Evolutionary conservation across 768 basidiomycete species (phyloP).

Genomic region (Russula virescens): DNA sequence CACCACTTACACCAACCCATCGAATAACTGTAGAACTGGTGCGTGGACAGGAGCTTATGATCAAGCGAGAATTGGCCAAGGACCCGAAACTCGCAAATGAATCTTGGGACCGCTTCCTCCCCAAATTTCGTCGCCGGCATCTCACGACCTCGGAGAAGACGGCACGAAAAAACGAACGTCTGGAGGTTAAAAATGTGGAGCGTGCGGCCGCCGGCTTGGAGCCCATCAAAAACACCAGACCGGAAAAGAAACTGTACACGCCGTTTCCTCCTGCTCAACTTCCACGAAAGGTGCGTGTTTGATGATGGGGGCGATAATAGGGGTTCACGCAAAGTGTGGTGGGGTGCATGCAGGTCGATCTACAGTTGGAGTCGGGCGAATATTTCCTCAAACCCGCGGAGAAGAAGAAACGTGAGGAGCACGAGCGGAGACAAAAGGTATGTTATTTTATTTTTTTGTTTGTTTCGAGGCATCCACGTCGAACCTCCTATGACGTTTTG

Average conservation of each 20-base stretch:
- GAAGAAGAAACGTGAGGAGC: constrained; percentile 70
- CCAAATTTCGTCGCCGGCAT: constrained; percentile 90
- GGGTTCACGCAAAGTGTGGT: not conserved
- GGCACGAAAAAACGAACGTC: constrained; percentile 74
- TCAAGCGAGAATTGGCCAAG: constrained; percentile 94
- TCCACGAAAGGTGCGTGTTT: constrained; percentile 70
- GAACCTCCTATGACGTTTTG: not conserved
- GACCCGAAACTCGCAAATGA: constrained; percentile 93
- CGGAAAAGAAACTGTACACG: constrained; percentile 89
- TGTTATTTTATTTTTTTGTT: constrained; percentile 4
- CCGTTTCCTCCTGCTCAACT: constrained; percentile 95
- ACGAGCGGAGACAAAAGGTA: constrained; percentile 73
- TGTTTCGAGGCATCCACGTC: too few relatives aligned
- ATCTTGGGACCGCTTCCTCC: constrained; percentile 96
- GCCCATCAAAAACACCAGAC: constrained; percentile 38
- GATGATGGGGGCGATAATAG: not conserved
- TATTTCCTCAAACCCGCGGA: constrained; percentile 94
- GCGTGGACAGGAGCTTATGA: constrained; percentile 85
- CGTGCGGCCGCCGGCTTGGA: constrained; percentile 62
- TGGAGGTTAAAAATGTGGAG: constrained; percentile 55
- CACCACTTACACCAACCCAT: constrained; percentile 9
- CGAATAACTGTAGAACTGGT: not conserved
- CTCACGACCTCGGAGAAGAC: constrained; percentile 94
- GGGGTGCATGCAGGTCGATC: constrained; percentile 57
- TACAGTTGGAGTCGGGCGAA: constrained; percentile 94